A percentile compares a stretch with the other conserved stretches of the same genome.
These are phyloP conservation scores for Scheffersomyces illinoinensis DNA, from an alignment of 1,139 yeast genomes.

Conservation along the genomic window DNA sequence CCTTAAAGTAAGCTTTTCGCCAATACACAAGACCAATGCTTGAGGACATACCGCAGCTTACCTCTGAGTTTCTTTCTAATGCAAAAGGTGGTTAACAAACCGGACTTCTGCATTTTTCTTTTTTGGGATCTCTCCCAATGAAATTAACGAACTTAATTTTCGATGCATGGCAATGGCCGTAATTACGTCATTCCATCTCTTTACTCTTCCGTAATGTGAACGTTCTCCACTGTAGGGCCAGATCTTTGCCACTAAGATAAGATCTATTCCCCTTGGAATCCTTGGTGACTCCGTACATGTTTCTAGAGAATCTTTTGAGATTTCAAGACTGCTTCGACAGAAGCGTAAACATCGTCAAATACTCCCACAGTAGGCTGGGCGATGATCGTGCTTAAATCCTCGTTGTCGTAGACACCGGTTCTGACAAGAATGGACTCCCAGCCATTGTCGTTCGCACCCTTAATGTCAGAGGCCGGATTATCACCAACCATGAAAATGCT, in stretches of 20 bases:
- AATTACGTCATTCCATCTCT: no score
- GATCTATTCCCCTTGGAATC: background rate
- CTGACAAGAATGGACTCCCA: slow-evolving; percentile 85
- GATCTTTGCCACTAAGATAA: background rate
- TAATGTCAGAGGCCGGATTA: slow-evolving; percentile 89
- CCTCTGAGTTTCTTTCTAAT: background rate
- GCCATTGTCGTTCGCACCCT: slow-evolving; percentile 83
- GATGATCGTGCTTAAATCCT: slow-evolving; percentile 46
- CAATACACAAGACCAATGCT: background rate
- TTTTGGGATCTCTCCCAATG: no score
- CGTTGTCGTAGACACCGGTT: slow-evolving; percentile 84
- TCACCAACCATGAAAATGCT: slow-evolving; percentile 93
- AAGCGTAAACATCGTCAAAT: slow-evolving; percentile 49
- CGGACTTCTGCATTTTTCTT: background rate
- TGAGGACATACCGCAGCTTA: background rate
- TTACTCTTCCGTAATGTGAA: no score
- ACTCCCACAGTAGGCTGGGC: slow-evolving; percentile 52
- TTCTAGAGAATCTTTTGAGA: background rate
- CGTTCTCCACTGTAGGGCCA: background rate
- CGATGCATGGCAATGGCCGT: no score
- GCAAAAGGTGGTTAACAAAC: background rate
- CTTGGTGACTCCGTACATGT: background rate
- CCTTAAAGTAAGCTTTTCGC: background rate
- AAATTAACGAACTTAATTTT: no score
- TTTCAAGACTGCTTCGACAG: slow-evolving; percentile 36